phyloP scores from a whole-genome alignment of 2,329 filamentous ascomycete genomes.

The Hymenoscyphus occultus region DNA sequence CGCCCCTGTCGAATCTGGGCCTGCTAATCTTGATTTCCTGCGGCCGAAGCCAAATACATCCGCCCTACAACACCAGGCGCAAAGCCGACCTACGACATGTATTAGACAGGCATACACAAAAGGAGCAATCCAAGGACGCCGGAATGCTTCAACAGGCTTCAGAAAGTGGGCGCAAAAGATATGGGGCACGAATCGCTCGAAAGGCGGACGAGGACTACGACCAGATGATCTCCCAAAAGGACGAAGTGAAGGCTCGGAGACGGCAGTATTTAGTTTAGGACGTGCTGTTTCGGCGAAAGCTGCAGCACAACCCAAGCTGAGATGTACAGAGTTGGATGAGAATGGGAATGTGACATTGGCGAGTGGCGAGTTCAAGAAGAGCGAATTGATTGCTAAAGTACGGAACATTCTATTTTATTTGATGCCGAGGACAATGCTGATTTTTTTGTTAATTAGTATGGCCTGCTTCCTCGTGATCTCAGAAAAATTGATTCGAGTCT shows the following conservation, averaged over 20 bases:
- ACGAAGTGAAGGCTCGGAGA: conserved; percentile 56
- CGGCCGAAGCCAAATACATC: conserved; percentile 23
- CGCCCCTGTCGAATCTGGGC: conserved; percentile 26
- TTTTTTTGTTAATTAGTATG: conserved; percentile 58
- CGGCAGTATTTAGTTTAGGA: conserved; percentile 65
- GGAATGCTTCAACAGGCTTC: conserved; percentile 22
- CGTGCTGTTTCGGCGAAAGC: conserved; percentile 72
- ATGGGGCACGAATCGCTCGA: conserved; percentile 24
- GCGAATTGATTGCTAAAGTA: conserved; percentile 91
- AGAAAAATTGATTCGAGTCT: conserved; percentile 97
- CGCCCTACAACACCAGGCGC: conserved; percentile 4
- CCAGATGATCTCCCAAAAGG: conserved; percentile 57
- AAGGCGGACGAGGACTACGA: conserved; percentile 41
- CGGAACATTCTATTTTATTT: conserved; percentile 23
- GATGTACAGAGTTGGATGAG: conserved; percentile 94
- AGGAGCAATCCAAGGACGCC: conserved; percentile 13
- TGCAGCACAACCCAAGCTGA: conserved; percentile 76
- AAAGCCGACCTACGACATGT: neutral
- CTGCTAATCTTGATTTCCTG: conserved; percentile 32
- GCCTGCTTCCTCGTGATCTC: conserved; percentile 86
- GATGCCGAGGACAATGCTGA: conserved; percentile 20
- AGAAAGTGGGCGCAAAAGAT: conserved; percentile 30
- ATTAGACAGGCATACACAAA: neutral
- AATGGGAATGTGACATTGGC: conserved; percentile 88
- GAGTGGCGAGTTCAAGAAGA: conserved; percentile 96